A percentile compares a stretch with the other conserved stretches of the same genome.
These are phyloP conservation scores for Chytriomyces hyalinus DNA, from an alignment of 192 early-diverging fungal genomes.

Conservation along the genomic window DNA sequence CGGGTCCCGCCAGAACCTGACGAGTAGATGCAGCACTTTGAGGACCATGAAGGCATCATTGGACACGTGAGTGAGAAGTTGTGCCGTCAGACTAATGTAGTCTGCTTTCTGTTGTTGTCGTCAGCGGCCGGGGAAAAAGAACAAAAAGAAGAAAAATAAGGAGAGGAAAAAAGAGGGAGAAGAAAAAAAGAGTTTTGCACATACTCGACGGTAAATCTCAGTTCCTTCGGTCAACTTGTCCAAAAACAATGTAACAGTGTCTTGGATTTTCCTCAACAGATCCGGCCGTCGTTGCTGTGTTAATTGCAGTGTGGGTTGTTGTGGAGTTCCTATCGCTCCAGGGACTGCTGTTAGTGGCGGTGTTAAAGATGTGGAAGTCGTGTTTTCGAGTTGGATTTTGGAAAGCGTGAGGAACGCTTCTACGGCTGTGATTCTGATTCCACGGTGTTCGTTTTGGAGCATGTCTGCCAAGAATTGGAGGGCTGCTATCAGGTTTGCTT, in stretches of 20 bases:
- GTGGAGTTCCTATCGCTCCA: too few species aligned
- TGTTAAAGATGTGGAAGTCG: too few species aligned
- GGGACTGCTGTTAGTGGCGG: too few species aligned
- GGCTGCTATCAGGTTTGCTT: conserved; percentile 31
- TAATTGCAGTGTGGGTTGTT: too few species aligned
- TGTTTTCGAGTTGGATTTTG: conserved; percentile 48
- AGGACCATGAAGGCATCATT: conserved; percentile 31
- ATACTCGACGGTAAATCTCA: conserved; percentile 49
- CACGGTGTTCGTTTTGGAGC: conserved; percentile 60
- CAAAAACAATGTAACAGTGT: conserved; percentile 31
- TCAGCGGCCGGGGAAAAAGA: not conserved
- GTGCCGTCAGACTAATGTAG: conserved; percentile 48
- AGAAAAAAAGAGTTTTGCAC: not conserved
- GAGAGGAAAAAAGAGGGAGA: not conserved
- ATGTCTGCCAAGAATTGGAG: conserved; percentile 57
- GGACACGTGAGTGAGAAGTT: conserved; percentile 40
- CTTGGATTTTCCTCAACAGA: conserved; percentile 31
- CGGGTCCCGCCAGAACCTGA: conserved; percentile 59
- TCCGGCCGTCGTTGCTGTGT: conserved; percentile 16
- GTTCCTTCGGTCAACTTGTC: conserved; percentile 36
- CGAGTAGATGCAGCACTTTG: conserved; percentile 44
- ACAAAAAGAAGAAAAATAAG: not conserved
- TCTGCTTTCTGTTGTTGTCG: conserved; percentile 54
- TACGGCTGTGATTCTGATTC: conserved; percentile 54
- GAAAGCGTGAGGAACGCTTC: conserved; percentile 48